phyloP scores from a whole-genome alignment of 2,329 filamentous ascomycete genomes.

The Colletotrichum acutatum region DNA sequence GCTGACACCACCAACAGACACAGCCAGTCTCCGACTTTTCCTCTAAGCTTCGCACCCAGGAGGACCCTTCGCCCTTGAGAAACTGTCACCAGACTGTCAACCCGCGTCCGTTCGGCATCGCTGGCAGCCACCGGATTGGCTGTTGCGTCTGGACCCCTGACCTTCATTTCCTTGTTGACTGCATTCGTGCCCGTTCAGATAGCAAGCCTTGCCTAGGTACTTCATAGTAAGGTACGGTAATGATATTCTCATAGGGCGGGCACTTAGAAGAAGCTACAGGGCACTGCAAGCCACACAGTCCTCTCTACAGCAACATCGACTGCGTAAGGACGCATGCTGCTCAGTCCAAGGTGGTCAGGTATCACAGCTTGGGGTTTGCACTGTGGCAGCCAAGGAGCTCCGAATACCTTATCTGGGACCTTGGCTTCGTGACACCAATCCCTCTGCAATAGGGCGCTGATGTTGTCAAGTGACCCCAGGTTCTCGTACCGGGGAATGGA shows the following conservation, averaged over 20 bases:
- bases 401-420: background rate
- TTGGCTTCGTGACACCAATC: background rate
- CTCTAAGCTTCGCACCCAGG: conserved; percentile 10
- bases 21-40: conserved; percentile 21
- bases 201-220: background rate
- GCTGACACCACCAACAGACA: conserved; percentile 28
- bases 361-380: background rate
- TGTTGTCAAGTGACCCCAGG: background rate
- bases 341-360: too few species aligned
- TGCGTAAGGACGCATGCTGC: too few species aligned
- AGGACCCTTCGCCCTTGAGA: background rate
- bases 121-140: conserved; percentile 16
- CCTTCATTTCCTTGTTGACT: too few species aligned
- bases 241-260: background rate
- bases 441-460: background rate
- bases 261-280: too few species aligned
- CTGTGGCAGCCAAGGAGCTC: background rate
- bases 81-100: conserved; percentile 19
- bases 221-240: too few species aligned
- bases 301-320: too few species aligned
- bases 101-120: conserved; percentile 13
- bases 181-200: background rate
- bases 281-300: background rate
- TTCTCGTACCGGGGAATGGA: background rate
- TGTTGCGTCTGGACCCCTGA: background rate